These are phyloP conservation scores for Talaromyces sp. DNA, from an alignment of 2,329 filamentous ascomycete species.

Conservation along the genomic window DNA sequence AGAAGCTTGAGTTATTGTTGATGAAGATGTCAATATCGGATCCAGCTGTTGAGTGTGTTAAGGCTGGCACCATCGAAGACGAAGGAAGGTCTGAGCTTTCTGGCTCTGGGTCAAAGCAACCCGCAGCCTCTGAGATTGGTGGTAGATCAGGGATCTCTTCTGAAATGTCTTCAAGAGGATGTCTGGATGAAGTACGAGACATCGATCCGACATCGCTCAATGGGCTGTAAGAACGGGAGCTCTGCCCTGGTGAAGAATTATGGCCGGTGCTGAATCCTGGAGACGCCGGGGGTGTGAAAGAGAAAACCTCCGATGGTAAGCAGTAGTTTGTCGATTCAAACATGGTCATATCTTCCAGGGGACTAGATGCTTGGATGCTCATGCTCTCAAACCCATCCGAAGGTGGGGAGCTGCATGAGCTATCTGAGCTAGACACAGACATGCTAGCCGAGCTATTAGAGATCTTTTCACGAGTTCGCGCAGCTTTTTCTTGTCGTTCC, in stretches of 20 bases:
- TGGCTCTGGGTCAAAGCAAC: slow-evolving; percentile 31
- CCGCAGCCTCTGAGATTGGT: slow-evolving; percentile 27
- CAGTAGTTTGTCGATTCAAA: slow-evolving; percentile 32
- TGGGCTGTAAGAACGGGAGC: slow-evolving; percentile 38
- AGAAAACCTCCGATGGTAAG: slow-evolving; percentile 41
- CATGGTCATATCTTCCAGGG: slow-evolving; percentile 31
- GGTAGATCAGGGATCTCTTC: slow-evolving; percentile 31
- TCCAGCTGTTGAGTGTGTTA: slow-evolving; percentile 33
- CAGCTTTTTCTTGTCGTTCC: slow-evolving; percentile 56
- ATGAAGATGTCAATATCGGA: slow-evolving; percentile 44
- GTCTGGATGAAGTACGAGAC: slow-evolving; percentile 34
- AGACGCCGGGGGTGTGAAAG: slow-evolving; percentile 48
- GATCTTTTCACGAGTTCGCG: slow-evolving; percentile 48
- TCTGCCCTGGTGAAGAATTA: slow-evolving; percentile 35
- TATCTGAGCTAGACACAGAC: slow-evolving; percentile 37
- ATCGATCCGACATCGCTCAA: slow-evolving; percentile 38
- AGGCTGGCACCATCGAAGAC: slow-evolving; percentile 35
- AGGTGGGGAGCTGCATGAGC: slow-evolving; percentile 43
- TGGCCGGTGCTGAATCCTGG: slow-evolving; percentile 41
- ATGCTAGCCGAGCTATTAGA: slow-evolving; percentile 36
- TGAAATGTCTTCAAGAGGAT: slow-evolving; percentile 28
- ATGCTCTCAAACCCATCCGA: slow-evolving; percentile 40
- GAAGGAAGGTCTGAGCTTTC: slow-evolving; percentile 28
- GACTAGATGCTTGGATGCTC: slow-evolving; percentile 37
- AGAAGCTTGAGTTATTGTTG: slow-evolving; percentile 34